Evolutionary conservation across 305 asterid genomes (phyloP), one percentile per base, ranked within the genome.

Genomic region (Solanum hybrid): DNA sequence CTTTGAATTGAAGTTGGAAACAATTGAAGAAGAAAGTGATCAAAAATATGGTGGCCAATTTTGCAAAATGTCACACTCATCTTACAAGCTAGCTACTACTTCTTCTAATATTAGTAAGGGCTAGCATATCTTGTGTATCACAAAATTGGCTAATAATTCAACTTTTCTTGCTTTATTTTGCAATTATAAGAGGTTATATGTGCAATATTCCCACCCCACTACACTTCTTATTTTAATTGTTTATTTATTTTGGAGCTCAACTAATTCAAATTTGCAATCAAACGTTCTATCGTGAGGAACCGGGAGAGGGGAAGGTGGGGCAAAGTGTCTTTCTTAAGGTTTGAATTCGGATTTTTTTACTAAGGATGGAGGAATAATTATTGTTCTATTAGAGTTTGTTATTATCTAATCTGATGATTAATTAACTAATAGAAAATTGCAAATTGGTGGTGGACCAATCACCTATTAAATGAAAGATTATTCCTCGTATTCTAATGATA

Each of bases 341-440:
- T 71, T 71, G 17, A 71, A 26, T 5, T 26, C 32, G 0, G 0
- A 9, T 22, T n/a, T 22, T 64, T 4, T 22, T 0, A 22, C 0
- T n/a, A 22, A 22, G 27, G 13, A 66, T 9, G 27, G 0, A 66
- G 6, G 1, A n/a, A 22, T 66, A 66, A 9, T 66, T n/a, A 10
- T n/a, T n/a, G 0, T 4, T n/a, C 6, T n/a, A 64, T 22, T 22
- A 2, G 13, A n/a, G 5, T n/a, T 0, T n/a, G 0, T 9, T 8
- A 66, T 66, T 66, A 64, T 22, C 73, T 64, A 22, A n/a, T 64
- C 3, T 4, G 27, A n/a, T 4, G 13, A 66, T 66, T 51, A 51
- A 51, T 51, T 51, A 51, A 51, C 66, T 14, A 51, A 51, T 0
- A 15, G n/a, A 15, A 51, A 51, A 45, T 45, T 45, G 19, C 60